Evolutionary conservation across 1,284 basidiomycete genomes (phyloP).

Genomic region (Ustilago bromivora): DNA sequence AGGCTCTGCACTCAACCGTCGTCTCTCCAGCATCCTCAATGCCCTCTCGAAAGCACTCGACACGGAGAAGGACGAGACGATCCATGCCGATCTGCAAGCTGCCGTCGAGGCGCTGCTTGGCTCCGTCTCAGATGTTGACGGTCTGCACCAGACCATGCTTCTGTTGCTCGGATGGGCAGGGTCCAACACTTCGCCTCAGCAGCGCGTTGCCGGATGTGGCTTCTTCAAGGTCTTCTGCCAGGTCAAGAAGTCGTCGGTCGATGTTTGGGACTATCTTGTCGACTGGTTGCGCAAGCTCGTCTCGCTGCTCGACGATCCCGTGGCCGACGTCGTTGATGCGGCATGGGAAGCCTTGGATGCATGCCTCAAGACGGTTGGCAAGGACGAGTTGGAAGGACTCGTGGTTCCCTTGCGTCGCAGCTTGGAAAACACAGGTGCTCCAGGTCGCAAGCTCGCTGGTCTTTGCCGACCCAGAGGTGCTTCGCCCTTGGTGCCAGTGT

Average conservation of each 20-base stretch:
- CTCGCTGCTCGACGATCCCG: conserved; percentile 83
- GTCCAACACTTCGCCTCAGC: conserved; percentile 45
- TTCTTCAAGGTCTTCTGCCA: conserved; percentile 62
- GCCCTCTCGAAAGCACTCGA: conserved; percentile 64
- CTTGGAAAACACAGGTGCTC: conserved; percentile 85
- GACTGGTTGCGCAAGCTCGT: conserved; percentile 97
- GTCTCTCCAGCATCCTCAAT: conserved; percentile 59
- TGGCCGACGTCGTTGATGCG: conserved; percentile 80
- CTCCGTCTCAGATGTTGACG: conserved; percentile 60
- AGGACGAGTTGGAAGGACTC: conserved; percentile 85
- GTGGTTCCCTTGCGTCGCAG: conserved; percentile 81
- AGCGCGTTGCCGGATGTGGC: conserved; percentile 57
- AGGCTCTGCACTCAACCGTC: conserved; percentile 82
- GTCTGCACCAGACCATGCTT: conserved; percentile 67
- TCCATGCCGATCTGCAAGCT: conserved; percentile 35
- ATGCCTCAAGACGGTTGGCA: conserved; percentile 90
- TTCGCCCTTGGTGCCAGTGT: conserved; percentile 86
- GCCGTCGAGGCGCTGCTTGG: conserved; percentile 59
- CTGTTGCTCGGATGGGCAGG: conserved; percentile 67
- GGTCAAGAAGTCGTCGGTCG: conserved; percentile 55
- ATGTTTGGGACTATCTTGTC: conserved; percentile 76
- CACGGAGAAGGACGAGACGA: conserved; percentile 55
- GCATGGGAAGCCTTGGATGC: conserved; percentile 87
- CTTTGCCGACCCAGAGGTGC: conserved; percentile 91
- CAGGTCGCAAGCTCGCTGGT: conserved; percentile 83